Evolutionary conservation across 2,329 filamentous ascomycete species (phyloP).

Genomic region (Fusarium multiceps): DNA sequence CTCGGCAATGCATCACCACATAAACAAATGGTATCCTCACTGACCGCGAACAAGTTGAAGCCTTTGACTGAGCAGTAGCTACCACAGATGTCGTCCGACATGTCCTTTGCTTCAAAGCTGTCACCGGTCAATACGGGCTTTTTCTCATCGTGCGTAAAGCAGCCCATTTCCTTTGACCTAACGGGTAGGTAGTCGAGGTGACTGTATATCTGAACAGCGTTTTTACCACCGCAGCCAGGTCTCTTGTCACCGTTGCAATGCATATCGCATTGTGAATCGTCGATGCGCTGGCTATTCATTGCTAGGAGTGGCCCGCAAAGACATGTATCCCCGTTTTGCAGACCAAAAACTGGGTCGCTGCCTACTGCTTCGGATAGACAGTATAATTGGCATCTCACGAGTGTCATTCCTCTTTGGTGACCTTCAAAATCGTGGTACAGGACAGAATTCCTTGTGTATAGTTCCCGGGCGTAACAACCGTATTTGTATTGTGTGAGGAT

Average conservation of each 20-base stretch:
- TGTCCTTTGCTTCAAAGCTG: not conserved
- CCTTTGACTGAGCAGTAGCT: not conserved
- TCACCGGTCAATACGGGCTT: not conserved
- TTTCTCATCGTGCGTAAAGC: not conserved
- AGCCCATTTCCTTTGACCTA: not conserved
- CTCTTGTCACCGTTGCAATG: conserved; percentile 1
- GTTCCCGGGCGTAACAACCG: not conserved
- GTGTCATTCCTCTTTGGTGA: not conserved
- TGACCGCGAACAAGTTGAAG: accelerated
- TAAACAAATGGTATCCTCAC: not conserved
- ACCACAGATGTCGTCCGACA: not conserved
- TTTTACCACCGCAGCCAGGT: not conserved
- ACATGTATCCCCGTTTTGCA: conserved; percentile 1
- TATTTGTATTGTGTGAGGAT: not conserved
- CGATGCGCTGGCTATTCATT: not conserved
- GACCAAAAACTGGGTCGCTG: not conserved
- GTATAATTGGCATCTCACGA: not conserved
- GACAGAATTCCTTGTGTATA: not conserved
- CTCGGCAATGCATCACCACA: not conserved
- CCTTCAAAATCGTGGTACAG: accelerated
- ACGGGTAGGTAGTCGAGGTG: not conserved
- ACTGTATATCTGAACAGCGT: not conserved
- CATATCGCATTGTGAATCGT: not conserved
- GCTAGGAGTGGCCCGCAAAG: not conserved
- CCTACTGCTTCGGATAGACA: not conserved